Evolutionary conservation across 495 filamentous ascomycete species (phyloP).

Genomic region (Pyrenula massariospora): DNA sequence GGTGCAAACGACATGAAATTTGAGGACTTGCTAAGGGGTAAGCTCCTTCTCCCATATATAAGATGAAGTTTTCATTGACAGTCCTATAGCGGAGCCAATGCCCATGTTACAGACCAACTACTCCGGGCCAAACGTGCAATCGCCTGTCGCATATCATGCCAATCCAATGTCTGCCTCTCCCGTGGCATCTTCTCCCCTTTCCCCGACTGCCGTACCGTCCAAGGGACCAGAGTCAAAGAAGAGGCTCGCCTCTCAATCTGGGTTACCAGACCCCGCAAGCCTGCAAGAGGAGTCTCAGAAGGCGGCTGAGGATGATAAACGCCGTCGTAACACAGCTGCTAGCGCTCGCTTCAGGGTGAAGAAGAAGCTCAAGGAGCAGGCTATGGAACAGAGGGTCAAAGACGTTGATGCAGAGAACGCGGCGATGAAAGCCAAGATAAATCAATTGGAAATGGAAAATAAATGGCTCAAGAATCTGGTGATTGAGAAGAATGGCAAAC

Average conservation of each 20-base stretch:
- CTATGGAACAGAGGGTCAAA: constrained; percentile 79
- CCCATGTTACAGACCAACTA: neutral
- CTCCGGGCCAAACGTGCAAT: neutral
- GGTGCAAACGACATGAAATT: neutral
- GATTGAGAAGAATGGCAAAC: constrained; percentile 67
- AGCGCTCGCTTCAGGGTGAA: constrained; percentile 92
- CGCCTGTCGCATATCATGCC: neutral
- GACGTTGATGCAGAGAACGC: constrained; percentile 80
- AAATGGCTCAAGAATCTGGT: constrained; percentile 91
- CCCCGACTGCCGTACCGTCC: neutral
- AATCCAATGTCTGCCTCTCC: neutral
- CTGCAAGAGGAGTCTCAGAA: constrained; percentile 45
- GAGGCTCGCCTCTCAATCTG: neutral
- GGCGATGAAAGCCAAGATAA: constrained; percentile 67
- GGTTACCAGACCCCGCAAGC: constrained; percentile 24
- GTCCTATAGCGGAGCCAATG: neutral
- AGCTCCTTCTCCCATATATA: neutral
- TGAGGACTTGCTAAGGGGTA: neutral
- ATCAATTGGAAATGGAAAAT: constrained; percentile 88
- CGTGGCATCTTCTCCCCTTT: neutral
- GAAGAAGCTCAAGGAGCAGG: constrained; percentile 98
- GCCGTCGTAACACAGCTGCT: constrained; percentile 90
- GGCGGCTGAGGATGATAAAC: constrained; percentile 94
- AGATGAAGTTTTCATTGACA: neutral
- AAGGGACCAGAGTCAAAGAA: neutral